phyloP scores from a whole-genome alignment of 148 eudicot genomes.

The Cornus florida region DNA sequence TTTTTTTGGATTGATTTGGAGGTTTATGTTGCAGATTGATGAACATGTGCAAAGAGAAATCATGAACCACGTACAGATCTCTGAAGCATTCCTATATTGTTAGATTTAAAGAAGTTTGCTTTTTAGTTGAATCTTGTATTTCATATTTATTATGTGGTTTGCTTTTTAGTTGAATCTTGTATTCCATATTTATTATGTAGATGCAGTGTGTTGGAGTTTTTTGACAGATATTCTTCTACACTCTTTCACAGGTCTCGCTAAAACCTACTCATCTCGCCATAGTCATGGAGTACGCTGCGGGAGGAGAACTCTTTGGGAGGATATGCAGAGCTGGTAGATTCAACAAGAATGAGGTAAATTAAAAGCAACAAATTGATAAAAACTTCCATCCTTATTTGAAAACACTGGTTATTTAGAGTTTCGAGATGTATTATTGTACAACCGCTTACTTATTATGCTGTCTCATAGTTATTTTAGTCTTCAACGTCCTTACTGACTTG shows the following conservation, averaged over 20 bases:
- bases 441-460: too few species aligned
- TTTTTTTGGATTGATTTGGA: conserved; percentile 1
- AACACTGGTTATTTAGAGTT: too few species aligned
- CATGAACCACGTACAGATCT: conserved; percentile 69
- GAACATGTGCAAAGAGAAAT: conserved; percentile 93
- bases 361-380: too few species aligned
- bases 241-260: conserved; percentile 36
- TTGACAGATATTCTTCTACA: too few species aligned
- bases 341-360: conserved; percentile 55
- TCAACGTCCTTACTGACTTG: too few species aligned
- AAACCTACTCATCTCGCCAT: conserved; percentile 68
- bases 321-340: conserved; percentile 56
- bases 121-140: background rate
- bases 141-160: too few species aligned
- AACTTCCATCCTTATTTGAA: too few species aligned
- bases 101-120: conserved; percentile 73
- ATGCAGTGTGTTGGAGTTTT: too few species aligned
- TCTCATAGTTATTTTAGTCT: too few species aligned
- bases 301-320: conserved; percentile 62
- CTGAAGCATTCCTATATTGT: conserved; percentile 81
- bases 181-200: too few species aligned
- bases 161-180: background rate
- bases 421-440: too few species aligned
- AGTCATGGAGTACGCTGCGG: conserved; percentile 73
- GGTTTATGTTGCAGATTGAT: conserved; percentile 61